Evolutionary conservation across 768 basidiomycete species (phyloP), one percentile per base, ranked within the genome.

Genomic region (Podaxis rugospora): DNA sequence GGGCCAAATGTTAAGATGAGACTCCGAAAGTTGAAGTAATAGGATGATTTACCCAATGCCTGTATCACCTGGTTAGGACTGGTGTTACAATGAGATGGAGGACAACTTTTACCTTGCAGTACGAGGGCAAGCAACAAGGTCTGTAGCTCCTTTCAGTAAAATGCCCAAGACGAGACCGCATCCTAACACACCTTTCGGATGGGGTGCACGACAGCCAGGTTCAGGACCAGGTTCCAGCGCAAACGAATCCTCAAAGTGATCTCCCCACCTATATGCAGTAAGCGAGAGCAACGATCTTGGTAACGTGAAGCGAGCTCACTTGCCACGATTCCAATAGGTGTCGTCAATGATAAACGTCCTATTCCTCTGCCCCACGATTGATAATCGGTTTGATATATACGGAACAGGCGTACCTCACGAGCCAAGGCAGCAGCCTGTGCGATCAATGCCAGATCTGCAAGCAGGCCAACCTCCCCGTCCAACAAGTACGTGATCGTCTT

Each of bases 401-500:
- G 47, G 64, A 32, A 36, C 32, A 42, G 40, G 69, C 73, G 23
- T 65, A 88, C 88, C 77, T 88, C 84, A 62, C 83, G 78, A 52
- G 89, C 88, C 51, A 89, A 71, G 2, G 80, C 85, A 4, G 88
- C 87, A 44, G 78, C 79, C 70, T 89, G 88, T 4, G 87, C 85
- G 73, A 89, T 78, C 44, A 88, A 67, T 1, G 84, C 86, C 65
- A 90, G 69, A 65, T 90, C 88, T 40, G 83, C 83, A 21, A 81
- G 68, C n/a, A 90, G 72, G 32, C 88, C 89, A 11, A 86, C 84
- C 53, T 79, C 72, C 2, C 87, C 87, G 66, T 86, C 86, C 51
- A 90, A 72, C 81, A 88, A 79, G 66, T 90, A 90, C 2, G 88
- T 90, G 64, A 90, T 82, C 0, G 85, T 86, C 62, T 80, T 85